Evolutionary conservation across 2,329 filamentous ascomycete genomes (phyloP).

Genomic region (Alternaria panax): DNA sequence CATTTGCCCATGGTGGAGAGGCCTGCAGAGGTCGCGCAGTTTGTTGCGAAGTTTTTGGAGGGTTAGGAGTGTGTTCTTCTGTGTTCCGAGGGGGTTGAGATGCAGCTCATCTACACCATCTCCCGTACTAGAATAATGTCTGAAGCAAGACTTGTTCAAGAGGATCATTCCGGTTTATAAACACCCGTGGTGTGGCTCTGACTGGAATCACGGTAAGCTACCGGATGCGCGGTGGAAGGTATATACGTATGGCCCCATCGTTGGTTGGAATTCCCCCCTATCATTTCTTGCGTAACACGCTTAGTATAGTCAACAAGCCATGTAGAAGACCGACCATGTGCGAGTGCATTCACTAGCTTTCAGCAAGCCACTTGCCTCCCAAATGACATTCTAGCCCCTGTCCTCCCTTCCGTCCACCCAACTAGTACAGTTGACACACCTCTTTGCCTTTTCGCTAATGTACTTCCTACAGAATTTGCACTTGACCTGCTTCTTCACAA

Average conservation of each 20-base stretch:
- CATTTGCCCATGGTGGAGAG: slow-evolving; percentile 87
- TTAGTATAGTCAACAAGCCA: not conserved
- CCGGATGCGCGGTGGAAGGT: too few species aligned
- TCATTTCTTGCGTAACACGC: not conserved
- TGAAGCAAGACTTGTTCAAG: too few species aligned
- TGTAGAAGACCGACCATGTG: not conserved
- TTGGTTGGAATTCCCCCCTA: not conserved
- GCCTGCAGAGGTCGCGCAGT: slow-evolving; percentile 70
- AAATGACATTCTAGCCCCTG: not conserved
- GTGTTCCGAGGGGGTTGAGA: not conserved
- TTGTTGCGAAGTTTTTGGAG: slow-evolving; percentile 62
- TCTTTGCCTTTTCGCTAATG: slow-evolving; percentile 68
- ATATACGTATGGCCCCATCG: not conserved
- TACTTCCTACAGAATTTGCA: slow-evolving; percentile 72
- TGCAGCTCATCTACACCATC: too few species aligned
- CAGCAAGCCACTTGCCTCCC: not conserved
- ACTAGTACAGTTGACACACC: slow-evolving; percentile 65
- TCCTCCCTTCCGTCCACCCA: slow-evolving; percentile 66
- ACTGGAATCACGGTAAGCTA: too few species aligned
- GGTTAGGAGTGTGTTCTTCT: not conserved
- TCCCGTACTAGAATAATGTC: too few species aligned
- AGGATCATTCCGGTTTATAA: too few species aligned
- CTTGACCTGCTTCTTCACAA: slow-evolving; percentile 74
- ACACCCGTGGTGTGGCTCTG: too few species aligned
- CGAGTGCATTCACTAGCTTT: not conserved